Evolutionary conservation across 2,329 filamentous ascomycete genomes (phyloP).

Genomic region (Cephalotrichum gorgonifer): DNA sequence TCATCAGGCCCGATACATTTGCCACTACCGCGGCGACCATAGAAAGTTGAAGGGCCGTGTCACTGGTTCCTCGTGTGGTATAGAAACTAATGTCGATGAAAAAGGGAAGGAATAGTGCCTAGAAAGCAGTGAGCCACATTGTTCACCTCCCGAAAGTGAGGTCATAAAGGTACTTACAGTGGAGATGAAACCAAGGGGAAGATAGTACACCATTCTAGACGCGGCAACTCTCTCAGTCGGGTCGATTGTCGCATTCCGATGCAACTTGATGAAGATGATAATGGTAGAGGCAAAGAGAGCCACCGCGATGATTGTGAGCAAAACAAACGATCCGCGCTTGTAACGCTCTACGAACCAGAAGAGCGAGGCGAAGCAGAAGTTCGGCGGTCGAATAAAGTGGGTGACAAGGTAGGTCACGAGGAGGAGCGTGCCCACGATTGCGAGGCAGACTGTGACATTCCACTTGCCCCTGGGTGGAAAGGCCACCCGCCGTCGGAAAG

Average conservation of each 20-base stretch:
- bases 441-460: conserved; percentile 44
- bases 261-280: conserved; percentile 47
- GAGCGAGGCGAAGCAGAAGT: conserved; percentile 56
- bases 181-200: conserved; percentile 44
- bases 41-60: conserved; percentile 36
- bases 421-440: conserved; percentile 36
- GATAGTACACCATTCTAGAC: conserved; percentile 61
- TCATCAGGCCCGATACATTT: conserved; percentile 56
- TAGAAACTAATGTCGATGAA: conserved; percentile 46
- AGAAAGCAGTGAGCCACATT: neutral
- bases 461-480: conserved; percentile 51
- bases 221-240: conserved; percentile 50
- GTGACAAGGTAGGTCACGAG: conserved; percentile 50
- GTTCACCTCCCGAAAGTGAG: neutral
- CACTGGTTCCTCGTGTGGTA: conserved; percentile 6
- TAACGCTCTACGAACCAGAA: conserved; percentile 58
- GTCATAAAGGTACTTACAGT: conserved; percentile 35
- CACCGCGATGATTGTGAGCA: conserved; percentile 40
- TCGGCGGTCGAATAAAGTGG: conserved; percentile 39
- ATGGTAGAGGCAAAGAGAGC: conserved; percentile 39
- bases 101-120: conserved; percentile 53
- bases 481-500: conserved; percentile 36
- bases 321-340: conserved; percentile 43
- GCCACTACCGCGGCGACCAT: conserved; percentile 57
- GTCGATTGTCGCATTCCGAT: conserved; percentile 42